Evolutionary conservation across 2,329 filamentous ascomycete genomes (phyloP).

Genomic region (Neopestalotiopsis sp.): DNA sequence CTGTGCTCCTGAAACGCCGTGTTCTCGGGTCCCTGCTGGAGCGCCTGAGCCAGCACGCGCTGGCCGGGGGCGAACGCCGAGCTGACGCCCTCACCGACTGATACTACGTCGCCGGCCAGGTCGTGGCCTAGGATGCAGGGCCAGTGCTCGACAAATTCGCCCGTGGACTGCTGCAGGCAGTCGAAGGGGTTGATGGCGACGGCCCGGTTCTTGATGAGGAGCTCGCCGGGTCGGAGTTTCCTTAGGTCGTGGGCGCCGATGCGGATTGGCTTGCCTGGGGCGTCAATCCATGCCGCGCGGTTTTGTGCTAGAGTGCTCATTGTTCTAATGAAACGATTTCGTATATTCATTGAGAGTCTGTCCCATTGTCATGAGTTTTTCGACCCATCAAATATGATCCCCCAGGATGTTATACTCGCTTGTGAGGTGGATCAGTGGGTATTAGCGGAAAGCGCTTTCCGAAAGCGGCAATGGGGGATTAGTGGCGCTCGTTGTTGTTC

Average conservation of each 20-base stretch:
- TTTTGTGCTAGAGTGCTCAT: neutral
- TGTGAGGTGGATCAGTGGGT: too few species aligned
- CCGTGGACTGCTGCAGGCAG: conserved; percentile 12
- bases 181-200: conserved; percentile 20
- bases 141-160: conserved; percentile 28
- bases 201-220: conserved; percentile 14
- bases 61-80: conserved; percentile 32
- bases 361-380: neutral
- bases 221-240: neutral
- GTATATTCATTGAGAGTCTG: neutral
- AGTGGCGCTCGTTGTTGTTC: too few species aligned
- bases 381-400: neutral
- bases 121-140: conserved; percentile 33
- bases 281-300: conserved; percentile 16
- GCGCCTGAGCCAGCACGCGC: conserved; percentile 26
- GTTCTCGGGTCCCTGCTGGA: conserved; percentile 17
- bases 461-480: conserved; percentile 14
- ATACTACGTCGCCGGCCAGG: conserved; percentile 32
- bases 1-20: conserved; percentile 24
- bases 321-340: neutral
- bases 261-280: neutral
- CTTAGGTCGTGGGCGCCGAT: neutral
- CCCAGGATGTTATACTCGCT: too few species aligned
- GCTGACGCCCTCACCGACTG: conserved; percentile 25
- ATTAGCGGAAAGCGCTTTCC: conserved; percentile 7